A percentile compares a stretch with the other conserved stretches of the same genome.
Evolutionary conservation across 2,329 filamentous ascomycete genomes (phyloP).

Genomic region (Trichoderma atrobrunneum): DNA sequence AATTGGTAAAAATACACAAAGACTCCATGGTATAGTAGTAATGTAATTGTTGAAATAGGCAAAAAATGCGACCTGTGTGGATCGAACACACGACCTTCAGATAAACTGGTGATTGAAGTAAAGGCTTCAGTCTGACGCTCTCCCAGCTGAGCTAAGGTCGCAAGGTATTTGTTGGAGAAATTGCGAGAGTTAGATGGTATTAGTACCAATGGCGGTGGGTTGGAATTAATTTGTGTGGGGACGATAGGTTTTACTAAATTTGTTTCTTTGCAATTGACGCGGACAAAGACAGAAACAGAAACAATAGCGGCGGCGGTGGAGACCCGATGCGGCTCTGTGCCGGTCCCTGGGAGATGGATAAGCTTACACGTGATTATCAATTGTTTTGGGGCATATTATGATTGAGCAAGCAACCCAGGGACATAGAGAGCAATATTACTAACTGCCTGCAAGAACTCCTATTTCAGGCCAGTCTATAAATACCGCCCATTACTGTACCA

Average conservation of each 20-base stretch:
- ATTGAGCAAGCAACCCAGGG: neutral
- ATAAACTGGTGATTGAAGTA: slow-evolving; percentile 31
- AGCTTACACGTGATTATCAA: neutral
- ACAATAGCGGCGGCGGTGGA: neutral
- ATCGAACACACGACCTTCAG: slow-evolving; percentile 32
- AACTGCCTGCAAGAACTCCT: neutral
- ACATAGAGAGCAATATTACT: neutral
- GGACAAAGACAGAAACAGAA: neutral
- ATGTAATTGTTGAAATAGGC: neutral
- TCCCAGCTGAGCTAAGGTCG: slow-evolving; percentile 32
- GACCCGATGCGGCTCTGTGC: neutral
- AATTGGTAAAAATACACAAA: neutral
- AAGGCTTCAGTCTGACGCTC: slow-evolving; percentile 30
- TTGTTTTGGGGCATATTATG: neutral
- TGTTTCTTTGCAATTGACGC: neutral
- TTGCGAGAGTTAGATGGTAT: neutral
- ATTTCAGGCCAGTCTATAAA: neutral
- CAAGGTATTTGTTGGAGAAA: slow-evolving; percentile 17
- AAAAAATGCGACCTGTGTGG: slow-evolving; percentile 30
- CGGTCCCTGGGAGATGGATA: neutral
- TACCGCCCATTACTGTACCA: neutral
- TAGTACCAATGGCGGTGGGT: no score
- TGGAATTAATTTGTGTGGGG: neutral
- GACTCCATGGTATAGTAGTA: neutral
- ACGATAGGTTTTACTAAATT: neutral